Conservation (phyloP, 331 rosid species). For the Dryas integrifolia region DNA sequence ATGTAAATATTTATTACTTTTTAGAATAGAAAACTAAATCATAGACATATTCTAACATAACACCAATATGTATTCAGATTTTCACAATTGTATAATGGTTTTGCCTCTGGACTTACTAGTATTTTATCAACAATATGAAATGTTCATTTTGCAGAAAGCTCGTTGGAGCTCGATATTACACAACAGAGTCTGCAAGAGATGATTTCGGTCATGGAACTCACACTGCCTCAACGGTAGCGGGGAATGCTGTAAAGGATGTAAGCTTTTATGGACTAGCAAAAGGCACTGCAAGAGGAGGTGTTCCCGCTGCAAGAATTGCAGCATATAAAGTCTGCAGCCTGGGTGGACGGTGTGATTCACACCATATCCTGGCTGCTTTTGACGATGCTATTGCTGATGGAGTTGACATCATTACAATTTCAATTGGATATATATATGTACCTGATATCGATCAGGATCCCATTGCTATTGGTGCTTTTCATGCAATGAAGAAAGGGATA, state of each 20-base stretch:
- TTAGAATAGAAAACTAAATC: no score
- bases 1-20: no score
- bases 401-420: conserved; percentile 36
- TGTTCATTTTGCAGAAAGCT: conserved; percentile 27
- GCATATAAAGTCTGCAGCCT: conserved; percentile 29
- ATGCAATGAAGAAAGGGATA: conserved; percentile 48
- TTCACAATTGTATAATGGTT: no score
- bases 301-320: conserved; percentile 47
- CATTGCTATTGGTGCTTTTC: conserved; percentile 44
- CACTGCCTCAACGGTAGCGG: conserved; percentile 49
- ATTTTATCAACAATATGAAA: background rate
- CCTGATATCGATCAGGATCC: background rate
- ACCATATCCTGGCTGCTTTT: conserved; percentile 33
- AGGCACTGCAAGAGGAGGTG: conserved; percentile 53
- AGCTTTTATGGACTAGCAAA: conserved; percentile 37
- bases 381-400: conserved; percentile 60
- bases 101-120: no score
- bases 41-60: no score
- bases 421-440: background rate
- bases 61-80: no score
- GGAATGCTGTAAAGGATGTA: conserved; percentile 20
- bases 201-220: conserved; percentile 39
- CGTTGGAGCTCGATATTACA: conserved; percentile 35
- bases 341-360: background rate
- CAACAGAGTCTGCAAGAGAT: conserved; percentile 22